A percentile compares a stretch with the other conserved stretches of the same genome.
phyloP scores from a whole-genome alignment of 2,329 filamentous ascomycete genomes.

The Aspergillus proliferans region DNA sequence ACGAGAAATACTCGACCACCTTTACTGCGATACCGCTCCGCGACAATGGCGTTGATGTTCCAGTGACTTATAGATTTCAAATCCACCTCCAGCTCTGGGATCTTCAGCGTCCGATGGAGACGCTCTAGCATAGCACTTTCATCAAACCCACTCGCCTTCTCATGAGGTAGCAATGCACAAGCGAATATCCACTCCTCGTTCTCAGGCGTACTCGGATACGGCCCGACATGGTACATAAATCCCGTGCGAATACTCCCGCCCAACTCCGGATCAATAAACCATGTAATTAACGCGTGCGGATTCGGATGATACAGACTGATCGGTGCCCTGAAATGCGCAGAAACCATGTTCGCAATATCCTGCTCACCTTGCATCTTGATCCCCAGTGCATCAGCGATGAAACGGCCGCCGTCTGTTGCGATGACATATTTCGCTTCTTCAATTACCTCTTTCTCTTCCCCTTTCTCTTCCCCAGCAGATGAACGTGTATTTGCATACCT shows the following conservation, averaged over 20 bases:
- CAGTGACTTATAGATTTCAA: constrained; percentile 28
- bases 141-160: constrained; percentile 16
- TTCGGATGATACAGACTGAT: constrained; percentile 22
- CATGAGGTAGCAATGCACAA: constrained; percentile 16
- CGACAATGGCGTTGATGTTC: constrained; percentile 23
- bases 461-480: constrained; percentile 1
- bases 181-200: constrained; percentile 31
- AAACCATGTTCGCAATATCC: constrained; percentile 30
- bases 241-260: constrained; percentile 29
- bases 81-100: constrained; percentile 24
- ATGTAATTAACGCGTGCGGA: constrained; percentile 26
- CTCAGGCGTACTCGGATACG: constrained; percentile 20
- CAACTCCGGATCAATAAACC: constrained; percentile 29
- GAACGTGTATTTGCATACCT: constrained; percentile 11
- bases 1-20: constrained; percentile 27
- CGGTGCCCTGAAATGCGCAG: constrained; percentile 25
- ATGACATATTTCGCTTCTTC: constrained; percentile 24
- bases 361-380: constrained; percentile 24
- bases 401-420: constrained; percentile 28
- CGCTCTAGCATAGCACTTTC: constrained; percentile 18
- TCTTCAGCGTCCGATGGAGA: constrained; percentile 20
- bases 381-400: constrained; percentile 22
- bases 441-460: neutral
- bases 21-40: constrained; percentile 19
- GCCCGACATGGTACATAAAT: constrained; percentile 31